Base-by-base conservation (phyloP, 306 rosid species). In the Dryas drummondii region DNA sequence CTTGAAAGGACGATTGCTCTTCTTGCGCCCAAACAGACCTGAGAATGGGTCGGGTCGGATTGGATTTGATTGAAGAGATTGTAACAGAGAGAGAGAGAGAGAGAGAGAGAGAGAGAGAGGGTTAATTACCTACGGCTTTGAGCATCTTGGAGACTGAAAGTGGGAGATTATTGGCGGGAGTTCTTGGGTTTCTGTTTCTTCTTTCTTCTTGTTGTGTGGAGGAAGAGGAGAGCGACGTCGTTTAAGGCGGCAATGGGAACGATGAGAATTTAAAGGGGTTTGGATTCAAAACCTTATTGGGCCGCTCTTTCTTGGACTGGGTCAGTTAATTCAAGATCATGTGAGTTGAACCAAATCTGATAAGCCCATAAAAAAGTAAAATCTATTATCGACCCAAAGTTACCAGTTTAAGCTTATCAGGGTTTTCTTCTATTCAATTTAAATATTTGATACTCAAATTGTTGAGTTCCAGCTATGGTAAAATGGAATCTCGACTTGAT, bases 11-110 rank as follows among this genome's bases (percentile, higher is more conserved):
- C 66, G 76, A 12, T 50, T 52, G 57, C 22, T 52, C 61, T 72
- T 76, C 79, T 83, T 78, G 45, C 82, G 60, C 72, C 74, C 50
- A 13, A 80, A 77, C 9, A 80, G 66, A 17, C 70, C 68, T 52
- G 56, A 22, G 4, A 8, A 60, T 19, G 45, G 32, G 32, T 60
- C 3, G 13, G 9, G 9, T 46, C 49, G 5, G 15, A 37, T 32
- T 60, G 10, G 66, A 46, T 37, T 8, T 54, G 7, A 17, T n/a
- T 42, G 27, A 9, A 17, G 27, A 49, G 7, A 9, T 49, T 10
- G 53, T 9, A 49, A 17, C 3, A 58, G 32, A 50, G n/a, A 22
- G 15, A 40, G 44, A 40, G 5, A 48, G 52, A 11, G 51, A 52
- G 27, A 26, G 59, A 27, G 27, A 13, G 45, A 37, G 45, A 26